phyloP scores from a whole-genome alignment of 2,329 filamentous ascomycete species.

The Talaromyces atroroseus region DNA sequence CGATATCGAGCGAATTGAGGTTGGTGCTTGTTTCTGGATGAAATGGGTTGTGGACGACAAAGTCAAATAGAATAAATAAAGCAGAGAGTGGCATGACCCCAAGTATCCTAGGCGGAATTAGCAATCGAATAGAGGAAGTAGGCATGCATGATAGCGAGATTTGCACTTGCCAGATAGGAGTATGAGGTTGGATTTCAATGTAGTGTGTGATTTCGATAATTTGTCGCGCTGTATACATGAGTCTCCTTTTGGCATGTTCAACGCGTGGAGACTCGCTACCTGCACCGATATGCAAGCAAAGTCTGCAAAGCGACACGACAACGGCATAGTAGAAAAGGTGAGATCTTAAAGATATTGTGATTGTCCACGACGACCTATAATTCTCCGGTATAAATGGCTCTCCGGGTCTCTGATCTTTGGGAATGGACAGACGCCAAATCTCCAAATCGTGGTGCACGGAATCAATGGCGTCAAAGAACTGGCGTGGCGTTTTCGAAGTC shows the following conservation, averaged over 20 bases:
- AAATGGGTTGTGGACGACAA: constrained; percentile 35
- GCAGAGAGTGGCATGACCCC: constrained; percentile 34
- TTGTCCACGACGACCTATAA: constrained; percentile 14
- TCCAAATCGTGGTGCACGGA: constrained; percentile 24
- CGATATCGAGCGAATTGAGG: constrained; percentile 38
- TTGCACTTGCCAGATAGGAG: constrained; percentile 27
- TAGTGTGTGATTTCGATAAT: constrained; percentile 31
- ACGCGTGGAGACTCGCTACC: constrained; percentile 13
- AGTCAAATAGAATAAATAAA: constrained; percentile 40
- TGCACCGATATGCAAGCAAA: constrained; percentile 23
- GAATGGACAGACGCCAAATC: constrained; percentile 27
- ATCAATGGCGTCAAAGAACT: constrained; percentile 20
- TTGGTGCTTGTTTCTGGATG: constrained; percentile 33
- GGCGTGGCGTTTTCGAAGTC: constrained; percentile 16
- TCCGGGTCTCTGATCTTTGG: constrained; percentile 26
- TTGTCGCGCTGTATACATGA: constrained; percentile 27
- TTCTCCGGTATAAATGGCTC: constrained; percentile 17
- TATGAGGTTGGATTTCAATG: constrained; percentile 30
- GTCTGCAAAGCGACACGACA: constrained; percentile 27
- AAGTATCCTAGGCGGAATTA: constrained; percentile 20
- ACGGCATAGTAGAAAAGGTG: constrained; percentile 29
- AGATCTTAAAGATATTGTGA: constrained; percentile 21
- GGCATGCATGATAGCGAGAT: not conserved
- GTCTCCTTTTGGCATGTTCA: constrained; percentile 18
- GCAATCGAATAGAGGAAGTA: not conserved